Evolutionary conservation across 2,329 filamentous ascomycete species (phyloP).

Genomic region (Sclerotinia minor): DNA sequence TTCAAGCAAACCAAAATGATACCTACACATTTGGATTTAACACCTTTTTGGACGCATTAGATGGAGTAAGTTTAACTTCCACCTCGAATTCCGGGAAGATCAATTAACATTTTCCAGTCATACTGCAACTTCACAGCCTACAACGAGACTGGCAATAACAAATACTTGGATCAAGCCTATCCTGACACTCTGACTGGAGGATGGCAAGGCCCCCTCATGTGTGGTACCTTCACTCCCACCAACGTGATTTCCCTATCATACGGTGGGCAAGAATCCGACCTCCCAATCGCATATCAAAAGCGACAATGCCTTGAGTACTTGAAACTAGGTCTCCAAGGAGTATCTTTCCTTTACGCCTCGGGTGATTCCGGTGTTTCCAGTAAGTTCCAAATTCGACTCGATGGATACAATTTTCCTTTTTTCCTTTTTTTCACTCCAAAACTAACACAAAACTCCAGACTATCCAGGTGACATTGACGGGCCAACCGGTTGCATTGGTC

Average conservation of each 20-base stretch:
- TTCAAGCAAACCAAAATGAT: slow-evolving; percentile 29
- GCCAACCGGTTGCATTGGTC: slow-evolving; percentile 42
- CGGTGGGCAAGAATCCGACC: slow-evolving; percentile 52
- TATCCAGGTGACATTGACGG: slow-evolving; percentile 29
- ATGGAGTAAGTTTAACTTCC: slow-evolving; percentile 39
- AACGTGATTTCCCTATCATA: slow-evolving; percentile 58
- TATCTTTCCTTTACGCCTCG: slow-evolving; percentile 49
- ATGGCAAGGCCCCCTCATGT: slow-evolving; percentile 39
- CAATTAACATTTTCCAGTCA: slow-evolving; percentile 33
- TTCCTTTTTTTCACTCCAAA: background rate
- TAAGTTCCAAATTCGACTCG: background rate
- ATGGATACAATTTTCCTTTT: background rate
- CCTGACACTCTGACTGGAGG: slow-evolving; percentile 36
- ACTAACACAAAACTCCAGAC: slow-evolving; percentile 23
- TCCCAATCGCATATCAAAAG: slow-evolving; percentile 55
- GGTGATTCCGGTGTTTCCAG: slow-evolving; percentile 50
- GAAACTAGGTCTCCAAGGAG: slow-evolving; percentile 52
- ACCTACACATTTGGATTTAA: slow-evolving; percentile 47
- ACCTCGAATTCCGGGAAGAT: slow-evolving; percentile 27
- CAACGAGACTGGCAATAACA: slow-evolving; percentile 44
- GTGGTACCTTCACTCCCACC: slow-evolving; percentile 45
- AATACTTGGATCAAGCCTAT: slow-evolving; percentile 30
- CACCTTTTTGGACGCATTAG: slow-evolving; percentile 50
- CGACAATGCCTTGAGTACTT: slow-evolving; percentile 53
- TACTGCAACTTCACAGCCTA: slow-evolving; percentile 47